Percentiles rank a stretch among this genome's conserved stretches.
These are phyloP conservation scores for Trichoderma koningii DNA, from an alignment of 2,329 filamentous ascomycete species.

Conservation along the genomic window DNA sequence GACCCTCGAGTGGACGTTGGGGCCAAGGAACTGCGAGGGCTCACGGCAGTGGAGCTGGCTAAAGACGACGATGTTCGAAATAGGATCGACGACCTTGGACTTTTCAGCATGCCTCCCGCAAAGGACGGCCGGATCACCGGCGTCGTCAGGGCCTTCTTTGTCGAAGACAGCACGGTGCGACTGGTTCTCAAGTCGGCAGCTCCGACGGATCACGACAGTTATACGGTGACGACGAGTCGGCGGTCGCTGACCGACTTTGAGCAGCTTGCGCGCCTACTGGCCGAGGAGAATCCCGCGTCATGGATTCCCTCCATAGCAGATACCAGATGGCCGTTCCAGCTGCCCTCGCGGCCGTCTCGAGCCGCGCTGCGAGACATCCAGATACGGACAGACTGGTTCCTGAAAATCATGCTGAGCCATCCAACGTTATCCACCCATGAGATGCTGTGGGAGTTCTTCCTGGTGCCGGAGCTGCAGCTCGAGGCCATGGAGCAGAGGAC, in stretches of 20 bases:
- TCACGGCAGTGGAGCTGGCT: conserved; percentile 93
- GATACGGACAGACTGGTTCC: conserved; percentile 79
- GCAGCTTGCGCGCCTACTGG: conserved; percentile 79
- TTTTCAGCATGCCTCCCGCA: conserved; percentile 73
- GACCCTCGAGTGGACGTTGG: conserved; percentile 85
- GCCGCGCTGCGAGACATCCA: conserved; percentile 87
- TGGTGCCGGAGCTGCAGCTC: conserved; percentile 89
- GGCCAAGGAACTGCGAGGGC: conserved; percentile 79
- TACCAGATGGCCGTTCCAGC: conserved; percentile 84
- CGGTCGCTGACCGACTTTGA: conserved; percentile 89
- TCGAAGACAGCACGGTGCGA: conserved; percentile 91
- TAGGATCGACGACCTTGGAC: conserved; percentile 87
- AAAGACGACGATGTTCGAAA: conserved; percentile 98
- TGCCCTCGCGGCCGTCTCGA: conserved; percentile 87
- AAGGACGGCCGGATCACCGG: conserved; percentile 83
- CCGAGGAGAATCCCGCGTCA: conserved; percentile 89
- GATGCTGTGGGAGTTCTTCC: conserved; percentile 97
- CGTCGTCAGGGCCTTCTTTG: conserved; percentile 93
- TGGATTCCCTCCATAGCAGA: conserved; percentile 83
- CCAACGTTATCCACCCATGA: conserved; percentile 95
- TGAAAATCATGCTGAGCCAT: conserved; percentile 83
- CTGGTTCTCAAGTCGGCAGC: conserved; percentile 93
- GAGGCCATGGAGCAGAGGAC: conserved; percentile 89
- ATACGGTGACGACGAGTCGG: conserved; percentile 92
- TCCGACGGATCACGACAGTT: conserved; percentile 76